Conservation (phyloP, 257 asterid species). For the Primulina eburnea region DNA sequence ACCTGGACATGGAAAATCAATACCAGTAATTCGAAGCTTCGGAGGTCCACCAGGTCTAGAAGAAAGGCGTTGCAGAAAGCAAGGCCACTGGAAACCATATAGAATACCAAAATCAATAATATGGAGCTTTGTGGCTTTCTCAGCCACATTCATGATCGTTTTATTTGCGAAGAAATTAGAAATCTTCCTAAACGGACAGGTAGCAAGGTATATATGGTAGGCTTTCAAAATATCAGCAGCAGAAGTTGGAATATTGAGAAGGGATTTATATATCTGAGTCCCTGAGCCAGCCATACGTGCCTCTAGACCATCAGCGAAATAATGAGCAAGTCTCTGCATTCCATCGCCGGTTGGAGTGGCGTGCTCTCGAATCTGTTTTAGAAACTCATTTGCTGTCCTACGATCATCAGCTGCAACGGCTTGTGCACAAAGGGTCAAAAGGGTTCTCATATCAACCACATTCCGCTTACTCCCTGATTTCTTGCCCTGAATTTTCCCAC, state of each 20-base stretch:
- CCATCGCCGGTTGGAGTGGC: conserved; percentile 47
- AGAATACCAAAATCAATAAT: conserved; percentile 52
- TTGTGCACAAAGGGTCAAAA: conserved; percentile 72
- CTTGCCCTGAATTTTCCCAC: conserved; percentile 41
- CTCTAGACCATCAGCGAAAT: conserved; percentile 47
- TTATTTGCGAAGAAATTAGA: conserved; percentile 43
- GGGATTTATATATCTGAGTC: conserved; percentile 26
- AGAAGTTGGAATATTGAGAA: conserved; percentile 27
- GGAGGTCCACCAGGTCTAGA: conserved; percentile 50
- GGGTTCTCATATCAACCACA: conserved; percentile 64
- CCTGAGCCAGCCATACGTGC: conserved; percentile 55
- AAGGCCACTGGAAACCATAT: conserved; percentile 58
- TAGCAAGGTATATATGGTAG: conserved; percentile 42
- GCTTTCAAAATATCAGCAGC: conserved; percentile 46
- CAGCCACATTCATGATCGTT: conserved; percentile 37
- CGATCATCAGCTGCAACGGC: conserved; percentile 76
- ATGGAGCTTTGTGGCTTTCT: conserved; percentile 39
- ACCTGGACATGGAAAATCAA: conserved; percentile 49
- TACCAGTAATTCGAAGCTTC: conserved; percentile 48
- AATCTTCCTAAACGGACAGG: conserved; percentile 45
- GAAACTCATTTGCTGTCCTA: conserved; percentile 54
- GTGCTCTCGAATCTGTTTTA: conserved; percentile 61
- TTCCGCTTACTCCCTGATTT: conserved; percentile 35
- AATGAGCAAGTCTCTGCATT: conserved; percentile 50
- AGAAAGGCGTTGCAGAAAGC: conserved; percentile 42